These are phyloP conservation scores for Stentor roeselii DNA, from an alignment of 73 alveolate species.

Conservation along the genomic window DNA sequence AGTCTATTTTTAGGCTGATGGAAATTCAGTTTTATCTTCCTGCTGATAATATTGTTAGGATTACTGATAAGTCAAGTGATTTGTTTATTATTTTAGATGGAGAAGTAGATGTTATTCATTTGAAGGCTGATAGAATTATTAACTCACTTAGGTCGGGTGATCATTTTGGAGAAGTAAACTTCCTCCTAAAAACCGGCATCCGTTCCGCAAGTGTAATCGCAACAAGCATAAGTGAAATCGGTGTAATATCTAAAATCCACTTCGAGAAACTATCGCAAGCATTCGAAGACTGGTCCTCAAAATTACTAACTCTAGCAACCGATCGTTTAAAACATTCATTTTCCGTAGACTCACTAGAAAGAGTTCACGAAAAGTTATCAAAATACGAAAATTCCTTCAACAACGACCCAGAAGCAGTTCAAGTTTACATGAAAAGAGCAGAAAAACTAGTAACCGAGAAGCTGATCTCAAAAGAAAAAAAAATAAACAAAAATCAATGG, in stretches of 20 bases:
- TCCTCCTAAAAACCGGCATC: slow-evolving; percentile 23
- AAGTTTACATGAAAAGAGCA: neutral
- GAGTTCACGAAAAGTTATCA: neutral
- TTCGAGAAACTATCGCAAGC: slow-evolving; percentile 43
- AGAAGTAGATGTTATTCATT: slow-evolving; percentile 45
- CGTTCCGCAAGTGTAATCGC: slow-evolving; percentile 50
- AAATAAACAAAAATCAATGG: neutral
- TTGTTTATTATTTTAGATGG: slow-evolving; percentile 59
- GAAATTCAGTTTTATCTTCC: slow-evolving; percentile 38
- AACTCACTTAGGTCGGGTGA: slow-evolving; percentile 44
- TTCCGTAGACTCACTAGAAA: neutral
- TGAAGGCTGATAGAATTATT: slow-evolving; percentile 23
- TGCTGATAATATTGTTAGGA: no score
- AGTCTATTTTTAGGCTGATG: slow-evolving; percentile 33
- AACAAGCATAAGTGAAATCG: slow-evolving; percentile 36
- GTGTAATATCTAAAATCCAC: slow-evolving; percentile 26
- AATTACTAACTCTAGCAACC: slow-evolving; percentile 27
- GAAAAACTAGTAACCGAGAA: neutral
- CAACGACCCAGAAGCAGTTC: neutral
- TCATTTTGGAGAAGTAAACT: slow-evolving; percentile 44
- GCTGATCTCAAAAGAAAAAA: neutral
- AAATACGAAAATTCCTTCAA: neutral
- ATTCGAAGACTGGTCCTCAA: slow-evolving; percentile 38
- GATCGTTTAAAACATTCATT: neutral
- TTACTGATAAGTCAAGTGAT: no score